A percentile compares a stretch with the other conserved stretches of the same genome.
phyloP scores from a whole-genome alignment of 2,329 filamentous ascomycete genomes.

The Pezicula radicicola region DNA sequence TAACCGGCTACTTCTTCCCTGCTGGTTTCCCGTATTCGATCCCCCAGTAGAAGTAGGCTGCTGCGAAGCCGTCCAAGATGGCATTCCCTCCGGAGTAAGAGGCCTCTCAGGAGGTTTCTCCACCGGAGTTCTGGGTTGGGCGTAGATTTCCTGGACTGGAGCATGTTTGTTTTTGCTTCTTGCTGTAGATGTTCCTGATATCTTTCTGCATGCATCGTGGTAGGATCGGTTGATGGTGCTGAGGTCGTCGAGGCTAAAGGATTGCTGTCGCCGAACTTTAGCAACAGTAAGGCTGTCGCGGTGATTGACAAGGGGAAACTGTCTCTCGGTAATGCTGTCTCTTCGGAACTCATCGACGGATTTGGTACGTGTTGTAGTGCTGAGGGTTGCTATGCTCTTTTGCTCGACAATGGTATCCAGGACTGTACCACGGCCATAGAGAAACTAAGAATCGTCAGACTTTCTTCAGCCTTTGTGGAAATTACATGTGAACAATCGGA shows the following conservation, averaged over 20 bases:
- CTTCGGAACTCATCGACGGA: slow-evolving; percentile 23
- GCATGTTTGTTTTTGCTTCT: slow-evolving; percentile 9
- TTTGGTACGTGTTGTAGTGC: slow-evolving; percentile 19
- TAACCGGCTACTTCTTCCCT: slow-evolving; percentile 11
- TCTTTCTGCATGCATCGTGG: slow-evolving; percentile 23
- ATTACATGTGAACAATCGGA: slow-evolving; percentile 15
- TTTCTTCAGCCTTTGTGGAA: slow-evolving; percentile 9
- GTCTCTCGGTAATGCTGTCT: too few relatives aligned
- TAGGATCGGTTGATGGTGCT: slow-evolving; percentile 26
- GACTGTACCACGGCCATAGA: slow-evolving; percentile 37
- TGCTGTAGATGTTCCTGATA: slow-evolving; percentile 9
- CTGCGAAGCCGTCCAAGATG: slow-evolving; percentile 29
- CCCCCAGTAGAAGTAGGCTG: slow-evolving; percentile 6
- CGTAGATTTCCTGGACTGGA: slow-evolving; percentile 25
- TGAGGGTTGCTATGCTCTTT: slow-evolving; percentile 33
- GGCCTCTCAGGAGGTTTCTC: slow-evolving; percentile 24
- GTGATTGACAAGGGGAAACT: slow-evolving; percentile 19
- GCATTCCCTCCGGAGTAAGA: slow-evolving; percentile 28
- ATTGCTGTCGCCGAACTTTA: slow-evolving; percentile 26
- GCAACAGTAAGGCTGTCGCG: slow-evolving; percentile 22
- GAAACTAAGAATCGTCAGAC: slow-evolving; percentile 23
- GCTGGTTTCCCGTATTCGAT: not conserved
- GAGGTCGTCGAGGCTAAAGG: slow-evolving; percentile 33
- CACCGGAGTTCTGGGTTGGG: slow-evolving; percentile 24
- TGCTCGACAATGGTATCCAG: slow-evolving; percentile 39